Evolutionary conservation across 768 basidiomycete genomes (phyloP), one percentile per base, ranked within the genome.

Genomic region (Solioccasus polychromus): DNA sequence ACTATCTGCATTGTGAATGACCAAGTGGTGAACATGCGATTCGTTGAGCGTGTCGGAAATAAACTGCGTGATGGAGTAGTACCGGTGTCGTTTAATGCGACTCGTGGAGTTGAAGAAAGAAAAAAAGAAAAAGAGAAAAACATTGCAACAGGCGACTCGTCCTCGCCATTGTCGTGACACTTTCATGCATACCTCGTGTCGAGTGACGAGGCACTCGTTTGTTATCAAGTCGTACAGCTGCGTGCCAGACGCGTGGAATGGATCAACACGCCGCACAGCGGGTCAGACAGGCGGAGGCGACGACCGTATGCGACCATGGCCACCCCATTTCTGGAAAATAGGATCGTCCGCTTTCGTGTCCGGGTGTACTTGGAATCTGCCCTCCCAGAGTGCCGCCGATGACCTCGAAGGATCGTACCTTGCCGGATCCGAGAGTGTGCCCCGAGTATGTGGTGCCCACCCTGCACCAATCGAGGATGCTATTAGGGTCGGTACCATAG

Each of bases 341-440:
- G 71, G 72, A 55, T 94, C 90, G 48, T 88, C 80, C 25, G 66
- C 71, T 36, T 78, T 72, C 3, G 92, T 94, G 29, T 88, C 89
- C 0, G 92, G 92, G 60, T 96, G 93, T 6, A 95, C 71, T 62
- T 92, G 90, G 14, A 92, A 72, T 66, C 79, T 88, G 51, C 91
- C 91, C 62, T 88, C 82, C 83, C 83, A 90, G 7, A 92, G 72
- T 2, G 87, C 88, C 9, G 88, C 83, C 24, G 88, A 85, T 9
- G 88, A 85, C 61, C 76, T 77, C 25, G 90, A 89, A 14, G 91
- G 88, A 63, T 92, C 86, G 46, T 74, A 70, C 40, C 79, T 74
- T 22, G 87, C 80, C 25, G 89, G 90, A 64, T 92, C 85, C 1
- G 84, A 83, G 7, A 88, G 70, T 4, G 78, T 75, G 28, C 79